Evolutionary conservation across 176 grass and related monocot genomes (phyloP).

Genomic region (Cenchrus americanus): DNA sequence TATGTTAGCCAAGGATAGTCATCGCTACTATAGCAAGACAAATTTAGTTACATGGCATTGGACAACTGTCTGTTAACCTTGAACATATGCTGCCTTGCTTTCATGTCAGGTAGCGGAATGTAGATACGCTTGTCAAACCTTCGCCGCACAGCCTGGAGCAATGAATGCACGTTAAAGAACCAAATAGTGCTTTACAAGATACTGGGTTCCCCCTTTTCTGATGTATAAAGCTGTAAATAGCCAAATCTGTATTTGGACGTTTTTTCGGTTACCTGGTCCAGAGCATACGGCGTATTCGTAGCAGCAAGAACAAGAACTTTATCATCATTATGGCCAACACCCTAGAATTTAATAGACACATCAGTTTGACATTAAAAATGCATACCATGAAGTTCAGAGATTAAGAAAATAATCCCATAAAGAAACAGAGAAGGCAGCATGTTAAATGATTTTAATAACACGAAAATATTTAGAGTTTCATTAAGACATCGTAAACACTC

Average conservation of each 20-base stretch:
- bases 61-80: slow-evolving; percentile 56
- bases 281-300: slow-evolving; percentile 93
- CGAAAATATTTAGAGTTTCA: background rate
- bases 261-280: slow-evolving; percentile 73
- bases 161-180: slow-evolving; percentile 28
- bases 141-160: slow-evolving; percentile 79
- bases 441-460: background rate
- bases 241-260: slow-evolving; percentile 16
- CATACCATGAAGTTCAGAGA: background rate
- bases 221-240: background rate
- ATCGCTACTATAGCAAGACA: background rate
- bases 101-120: slow-evolving; percentile 93
- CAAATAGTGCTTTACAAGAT: slow-evolving; percentile 21
- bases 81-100: slow-evolving; percentile 99
- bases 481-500: background rate
- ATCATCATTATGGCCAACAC: slow-evolving; percentile 96
- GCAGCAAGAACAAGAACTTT: slow-evolving; percentile 98
- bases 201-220: background rate
- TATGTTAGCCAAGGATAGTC: slow-evolving; percentile 37
- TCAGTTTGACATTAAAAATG: background rate
- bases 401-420: background rate
- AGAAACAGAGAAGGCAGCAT: background rate
- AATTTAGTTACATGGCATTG: background rate
- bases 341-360: slow-evolving; percentile 50
- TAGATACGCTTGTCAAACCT: slow-evolving; percentile 99